A percentile compares a stretch with the other conserved stretches of the same genome.
These are phyloP conservation scores for Chaetomium sp. DNA, from an alignment of 2,329 filamentous ascomycete genomes.

Conservation along the genomic window DNA sequence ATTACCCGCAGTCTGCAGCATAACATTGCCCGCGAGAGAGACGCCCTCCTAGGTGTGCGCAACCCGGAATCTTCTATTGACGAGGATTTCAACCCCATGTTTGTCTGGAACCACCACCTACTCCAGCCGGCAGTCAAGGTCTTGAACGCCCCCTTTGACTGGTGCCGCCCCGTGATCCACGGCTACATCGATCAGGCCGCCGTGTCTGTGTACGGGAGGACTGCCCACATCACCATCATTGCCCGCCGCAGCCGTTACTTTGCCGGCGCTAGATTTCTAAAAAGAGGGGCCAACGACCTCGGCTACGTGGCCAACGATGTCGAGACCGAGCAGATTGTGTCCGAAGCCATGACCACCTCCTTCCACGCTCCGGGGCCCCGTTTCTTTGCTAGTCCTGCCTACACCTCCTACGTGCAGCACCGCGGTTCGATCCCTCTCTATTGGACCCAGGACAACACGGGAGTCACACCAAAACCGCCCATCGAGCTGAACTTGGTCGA, in stretches of 20 bases:
- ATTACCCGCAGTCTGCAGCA: slow-evolving; percentile 87
- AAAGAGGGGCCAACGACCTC: slow-evolving; percentile 87
- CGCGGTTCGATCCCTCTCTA: slow-evolving; percentile 93
- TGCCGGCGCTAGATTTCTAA: slow-evolving; percentile 87
- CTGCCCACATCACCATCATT: slow-evolving; percentile 88
- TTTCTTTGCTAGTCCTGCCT: slow-evolving; percentile 81
- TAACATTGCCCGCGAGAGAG: slow-evolving; percentile 78
- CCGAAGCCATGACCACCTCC: slow-evolving; percentile 87
- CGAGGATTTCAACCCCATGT: slow-evolving; percentile 83
- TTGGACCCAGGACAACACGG: slow-evolving; percentile 95
- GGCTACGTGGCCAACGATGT: slow-evolving; percentile 98
- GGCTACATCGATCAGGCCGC: slow-evolving; percentile 91
- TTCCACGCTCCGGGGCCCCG: slow-evolving; percentile 86
- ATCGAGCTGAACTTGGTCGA: slow-evolving; percentile 95
- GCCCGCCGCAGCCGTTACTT: slow-evolving; percentile 88
- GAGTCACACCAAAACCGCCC: slow-evolving; percentile 91
- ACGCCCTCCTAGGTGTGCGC: slow-evolving; percentile 59
- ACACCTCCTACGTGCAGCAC: slow-evolving; percentile 95
- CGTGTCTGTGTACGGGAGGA: slow-evolving; percentile 77
- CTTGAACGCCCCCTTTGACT: slow-evolving; percentile 80
- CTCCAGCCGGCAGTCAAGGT: slow-evolving; percentile 64
- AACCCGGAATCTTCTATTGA: slow-evolving; percentile 43
- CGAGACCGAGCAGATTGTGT: slow-evolving; percentile 97
- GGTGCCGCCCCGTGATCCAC: slow-evolving; percentile 93
- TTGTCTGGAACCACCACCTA: slow-evolving; percentile 93